Evolutionary conservation across 176 grass and related monocot species (phyloP), one percentile per base, ranked within the genome.

Genomic region (Alopecurus myosuroides): DNA sequence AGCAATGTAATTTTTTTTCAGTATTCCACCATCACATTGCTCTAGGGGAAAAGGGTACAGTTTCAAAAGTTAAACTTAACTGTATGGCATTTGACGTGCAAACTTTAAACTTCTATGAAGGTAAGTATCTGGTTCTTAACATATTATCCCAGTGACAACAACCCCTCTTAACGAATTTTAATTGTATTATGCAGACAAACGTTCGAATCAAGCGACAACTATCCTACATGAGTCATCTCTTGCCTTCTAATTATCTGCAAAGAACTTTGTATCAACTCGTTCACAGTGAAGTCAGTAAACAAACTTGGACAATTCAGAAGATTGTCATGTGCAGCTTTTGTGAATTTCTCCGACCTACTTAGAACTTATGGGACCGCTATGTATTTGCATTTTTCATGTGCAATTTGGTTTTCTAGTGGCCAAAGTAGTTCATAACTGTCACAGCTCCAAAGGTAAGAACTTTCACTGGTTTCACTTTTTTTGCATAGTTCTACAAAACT

Each of bases 31-130:
- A 64, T 35, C 57, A 85, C 28, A 55, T 11, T 75, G 46, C 36
- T 28, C 22, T 75, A 57, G 56, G 14, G 45, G 22, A 79, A 22
- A 88, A 51, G 11, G 9, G 22, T 28, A 19, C 20, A 50, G 30
- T 63, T 45, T 70, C 11, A 58, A 30, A 62, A 11, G 51, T 60
- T 70, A 4, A 48, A 17, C 3, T 48, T 17, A 48, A 48, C 5
- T 48, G 45, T 48, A 48, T 48, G 28, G 20, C 51, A 83, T 49
- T 29, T 30, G n/a, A 75, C 37, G 39, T 56, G 10, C 22, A 79
- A 83, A 80, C 28, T 80, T 80, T 56, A 23, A 74, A 76, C 84
- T 39, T 80, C 81, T 15, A 79, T 56, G 35, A 74, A 75, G 33
- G 50, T 78, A 72, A 48, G 20, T 67, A 22, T 23, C 22, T 11